Evolutionary conservation across 345 rosid species (phyloP).

Genomic region (Eucalyptus pumila): DNA sequence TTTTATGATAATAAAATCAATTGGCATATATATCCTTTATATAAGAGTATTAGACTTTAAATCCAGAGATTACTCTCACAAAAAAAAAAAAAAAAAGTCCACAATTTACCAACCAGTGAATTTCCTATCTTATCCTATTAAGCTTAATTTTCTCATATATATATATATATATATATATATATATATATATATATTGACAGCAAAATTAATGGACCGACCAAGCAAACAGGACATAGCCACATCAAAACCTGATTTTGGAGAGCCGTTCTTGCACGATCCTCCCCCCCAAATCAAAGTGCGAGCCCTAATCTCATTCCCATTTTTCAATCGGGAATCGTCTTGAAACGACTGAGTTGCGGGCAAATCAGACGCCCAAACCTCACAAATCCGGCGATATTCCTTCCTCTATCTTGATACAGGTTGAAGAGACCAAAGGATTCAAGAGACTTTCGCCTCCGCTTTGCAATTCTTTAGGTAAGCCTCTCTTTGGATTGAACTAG

Average conservation of each 20-base stretch:
- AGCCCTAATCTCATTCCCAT: background rate
- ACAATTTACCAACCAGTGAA: background rate
- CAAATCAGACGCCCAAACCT: background rate
- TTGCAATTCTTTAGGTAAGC: background rate
- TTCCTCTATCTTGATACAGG: background rate
- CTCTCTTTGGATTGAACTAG: background rate
- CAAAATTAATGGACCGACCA: background rate
- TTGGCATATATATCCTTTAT: background rate
- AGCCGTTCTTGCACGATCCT: background rate
- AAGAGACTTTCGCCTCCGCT: background rate
- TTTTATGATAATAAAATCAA: too few species aligned
- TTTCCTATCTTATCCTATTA: too few species aligned
- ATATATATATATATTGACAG: background rate
- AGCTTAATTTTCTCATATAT: too few species aligned
- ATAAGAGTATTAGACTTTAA: too few species aligned
- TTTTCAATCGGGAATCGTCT: background rate
- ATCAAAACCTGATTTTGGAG: background rate
- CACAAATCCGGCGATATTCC: background rate
- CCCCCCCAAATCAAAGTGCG: background rate
- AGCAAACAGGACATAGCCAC: background rate
- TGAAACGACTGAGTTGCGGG: background rate
- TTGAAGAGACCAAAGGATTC: background rate
- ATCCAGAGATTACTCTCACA: rapidly evolving
- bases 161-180: too few species aligned
- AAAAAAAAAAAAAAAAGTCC: too few species aligned